Conservation (phyloP, 164 flowering plant species). For the Stephania cephalantha region DNA sequence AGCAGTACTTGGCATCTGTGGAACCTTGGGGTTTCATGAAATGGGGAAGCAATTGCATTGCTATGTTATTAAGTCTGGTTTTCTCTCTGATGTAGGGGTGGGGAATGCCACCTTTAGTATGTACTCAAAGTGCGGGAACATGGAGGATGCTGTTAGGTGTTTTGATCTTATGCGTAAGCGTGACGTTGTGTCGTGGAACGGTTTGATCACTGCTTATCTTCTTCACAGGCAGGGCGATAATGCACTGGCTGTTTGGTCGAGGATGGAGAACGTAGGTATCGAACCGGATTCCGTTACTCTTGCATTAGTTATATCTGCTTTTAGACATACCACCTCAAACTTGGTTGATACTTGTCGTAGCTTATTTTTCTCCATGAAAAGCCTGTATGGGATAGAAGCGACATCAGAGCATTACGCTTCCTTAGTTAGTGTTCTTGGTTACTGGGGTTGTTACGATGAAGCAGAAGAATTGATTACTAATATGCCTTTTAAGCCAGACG, state of each 20-base stretch:
- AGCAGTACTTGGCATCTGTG: slow-evolving; percentile 63
- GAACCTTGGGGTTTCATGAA: slow-evolving; percentile 52
- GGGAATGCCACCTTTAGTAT: slow-evolving; percentile 71
- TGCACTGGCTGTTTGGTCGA: slow-evolving; percentile 57
- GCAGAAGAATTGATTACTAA: slow-evolving; percentile 56
- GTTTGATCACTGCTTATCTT: slow-evolving; percentile 55
- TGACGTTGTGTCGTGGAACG: slow-evolving; percentile 78
- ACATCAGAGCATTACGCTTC: slow-evolving; percentile 72
- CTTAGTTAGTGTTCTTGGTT: slow-evolving; percentile 62
- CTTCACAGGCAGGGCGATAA: slow-evolving; percentile 69
- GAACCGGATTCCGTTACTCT: slow-evolving; percentile 59
- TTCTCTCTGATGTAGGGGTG: slow-evolving; percentile 38
- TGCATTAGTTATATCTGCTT: slow-evolving; percentile 61
- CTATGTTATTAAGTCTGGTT: slow-evolving; percentile 46
- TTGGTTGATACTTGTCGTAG: slow-evolving; percentile 46
- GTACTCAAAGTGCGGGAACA: slow-evolving; percentile 69
- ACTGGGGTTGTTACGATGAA: slow-evolving; percentile 68
- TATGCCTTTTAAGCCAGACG: slow-evolving; percentile 58
- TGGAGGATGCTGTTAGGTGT: slow-evolving; percentile 45
- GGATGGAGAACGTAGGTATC: slow-evolving; percentile 40
- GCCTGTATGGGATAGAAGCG: slow-evolving; percentile 45
- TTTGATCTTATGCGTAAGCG: slow-evolving; percentile 52
- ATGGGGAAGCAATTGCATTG: slow-evolving; percentile 78
- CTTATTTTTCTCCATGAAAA: slow-evolving; percentile 59
- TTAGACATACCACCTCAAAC: slow-evolving; percentile 42